Evolutionary conservation across 2,329 filamentous ascomycete genomes (phyloP), one percentile per base, ranked within the genome.

Genomic region (Trichoderma sp.): DNA sequence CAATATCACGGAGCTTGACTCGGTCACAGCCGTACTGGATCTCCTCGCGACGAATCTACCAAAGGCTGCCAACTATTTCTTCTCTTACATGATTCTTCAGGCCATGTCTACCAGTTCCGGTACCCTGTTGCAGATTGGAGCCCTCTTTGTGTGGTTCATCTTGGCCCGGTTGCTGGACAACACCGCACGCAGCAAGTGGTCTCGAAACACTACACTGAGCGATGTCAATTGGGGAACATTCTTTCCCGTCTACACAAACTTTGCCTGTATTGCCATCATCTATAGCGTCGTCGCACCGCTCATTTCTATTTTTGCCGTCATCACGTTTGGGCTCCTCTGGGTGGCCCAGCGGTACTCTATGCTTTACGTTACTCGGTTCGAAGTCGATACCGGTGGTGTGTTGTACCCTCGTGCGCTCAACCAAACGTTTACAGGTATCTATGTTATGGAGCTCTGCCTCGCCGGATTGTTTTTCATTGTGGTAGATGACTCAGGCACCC

Each of bases 11-110:
- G 53, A 82, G 27, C 76, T 88, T 4, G 62, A 81, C 3, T 88
- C 94, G 63, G 91, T 94, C 8, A 85, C 86, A n/a, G 88, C 88
- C 50, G 90, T 97, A 75, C 91, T 97, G 0, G 83, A 90, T 21
- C 88, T 93, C 0, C 86, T 99, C 33, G 96, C 96, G 0, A 83
- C 87, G 12, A 97, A 95, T 76, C 86, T 99, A 6, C 97, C 97
- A 2, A 93, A 91, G 79, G 93, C 95, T 0, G 93, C 95, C 79
- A 98, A 98, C 82, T 99, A 98, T 84, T 99, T 98, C 87, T 98
- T 98, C 88, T 96, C 95, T 1, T 99, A 99, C 89, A 95, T 99
- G 92, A 93, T 98, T 82, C 91, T 99, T 11, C 97, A 98, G 81
- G 95, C 95, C 0, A 88, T 98, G 80, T 95, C 94, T 77, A 95